phyloP scores from a whole-genome alignment of 2,329 filamentous ascomycete species.

The Anisogramma anomala region DNA sequence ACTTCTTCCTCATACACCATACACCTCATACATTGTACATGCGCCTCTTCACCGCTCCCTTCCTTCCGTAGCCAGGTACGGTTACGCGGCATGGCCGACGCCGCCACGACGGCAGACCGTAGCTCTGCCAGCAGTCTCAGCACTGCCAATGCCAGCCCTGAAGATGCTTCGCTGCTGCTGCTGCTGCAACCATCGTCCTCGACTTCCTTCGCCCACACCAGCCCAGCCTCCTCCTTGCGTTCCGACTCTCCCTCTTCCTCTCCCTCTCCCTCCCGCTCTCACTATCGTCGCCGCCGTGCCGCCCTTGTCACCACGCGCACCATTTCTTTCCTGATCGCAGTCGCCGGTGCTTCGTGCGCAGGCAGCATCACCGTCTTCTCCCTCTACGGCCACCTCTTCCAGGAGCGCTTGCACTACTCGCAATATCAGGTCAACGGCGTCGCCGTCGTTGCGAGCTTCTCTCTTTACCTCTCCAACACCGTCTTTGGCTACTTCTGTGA shows the following conservation, averaged over 20 bases:
- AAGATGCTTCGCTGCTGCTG: too few species aligned
- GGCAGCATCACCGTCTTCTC: constrained; percentile 91
- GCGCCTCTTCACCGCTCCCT: too few species aligned
- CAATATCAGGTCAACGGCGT: constrained; percentile 89
- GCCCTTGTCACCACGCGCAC: constrained; percentile 9
- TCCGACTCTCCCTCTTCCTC: constrained; percentile 10
- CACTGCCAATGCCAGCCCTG: too few species aligned
- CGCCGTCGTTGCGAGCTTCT: constrained; percentile 74
- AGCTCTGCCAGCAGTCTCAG: too few species aligned
- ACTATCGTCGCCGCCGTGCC: constrained; percentile 5
- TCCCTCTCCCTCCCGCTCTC: constrained; percentile 10
- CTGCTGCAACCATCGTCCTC: too few species aligned
- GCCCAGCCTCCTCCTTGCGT: background rate
- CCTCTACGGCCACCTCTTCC: constrained; percentile 83
- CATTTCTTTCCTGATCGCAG: constrained; percentile 16
- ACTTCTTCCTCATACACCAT: too few species aligned
- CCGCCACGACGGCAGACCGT: background rate
- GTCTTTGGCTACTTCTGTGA: constrained; percentile 87
- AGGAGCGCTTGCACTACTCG: constrained; percentile 73
- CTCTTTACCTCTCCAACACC: constrained; percentile 86
- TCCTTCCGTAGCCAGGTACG: too few species aligned
- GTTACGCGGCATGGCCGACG: too few species aligned
- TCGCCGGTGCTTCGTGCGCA: constrained; percentile 35
- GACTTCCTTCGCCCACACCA: background rate
- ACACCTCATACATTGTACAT: too few species aligned